These are phyloP conservation scores for Penicillium freii DNA, from an alignment of 2,329 filamentous ascomycete genomes.

Conservation along the genomic window DNA sequence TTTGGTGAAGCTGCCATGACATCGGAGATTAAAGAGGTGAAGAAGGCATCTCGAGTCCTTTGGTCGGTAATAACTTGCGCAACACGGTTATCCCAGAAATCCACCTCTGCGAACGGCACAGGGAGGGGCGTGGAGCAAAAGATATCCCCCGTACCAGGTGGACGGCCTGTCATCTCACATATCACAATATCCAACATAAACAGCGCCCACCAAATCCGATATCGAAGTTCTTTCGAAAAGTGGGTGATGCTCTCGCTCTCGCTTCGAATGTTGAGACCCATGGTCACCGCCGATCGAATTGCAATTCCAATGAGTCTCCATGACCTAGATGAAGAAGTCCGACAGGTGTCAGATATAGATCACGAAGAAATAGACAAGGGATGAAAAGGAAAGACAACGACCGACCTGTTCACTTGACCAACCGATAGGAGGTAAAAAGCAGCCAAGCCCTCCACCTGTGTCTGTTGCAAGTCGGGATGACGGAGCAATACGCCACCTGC, in stretches of 20 bases:
- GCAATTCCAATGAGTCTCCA: slow-evolving; percentile 45
- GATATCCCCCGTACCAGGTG: slow-evolving; percentile 37
- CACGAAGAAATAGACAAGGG: background rate
- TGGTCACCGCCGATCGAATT: slow-evolving; percentile 41
- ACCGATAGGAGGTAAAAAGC: slow-evolving; percentile 43
- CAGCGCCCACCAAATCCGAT: slow-evolving; percentile 47
- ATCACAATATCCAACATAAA: slow-evolving; percentile 43
- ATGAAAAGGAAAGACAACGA: background rate
- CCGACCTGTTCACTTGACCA: slow-evolving; percentile 45
- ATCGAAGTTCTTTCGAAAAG: slow-evolving; percentile 43
- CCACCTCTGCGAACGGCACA: slow-evolving; percentile 40
- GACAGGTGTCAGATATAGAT: background rate
- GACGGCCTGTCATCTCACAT: slow-evolving; percentile 45
- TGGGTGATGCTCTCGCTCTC: slow-evolving; percentile 37
- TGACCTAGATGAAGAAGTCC: slow-evolving; percentile 30
- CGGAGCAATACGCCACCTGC: slow-evolving; percentile 38
- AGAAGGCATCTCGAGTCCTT: slow-evolving; percentile 32
- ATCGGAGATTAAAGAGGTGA: slow-evolving; percentile 23
- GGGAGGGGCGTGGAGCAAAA: slow-evolving; percentile 46
- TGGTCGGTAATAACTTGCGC: slow-evolving; percentile 36
- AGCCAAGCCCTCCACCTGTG: slow-evolving; percentile 43
- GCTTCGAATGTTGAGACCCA: slow-evolving; percentile 46
- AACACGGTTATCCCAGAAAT: slow-evolving; percentile 34
- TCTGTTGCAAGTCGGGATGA: slow-evolving; percentile 45
- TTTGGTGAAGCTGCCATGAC: background rate